A percentile compares a stretch with the other conserved stretches of the same genome.
Evolutionary conservation across 2,329 filamentous ascomycete genomes (phyloP).

Genomic region (Dothideomycetidae sp.): DNA sequence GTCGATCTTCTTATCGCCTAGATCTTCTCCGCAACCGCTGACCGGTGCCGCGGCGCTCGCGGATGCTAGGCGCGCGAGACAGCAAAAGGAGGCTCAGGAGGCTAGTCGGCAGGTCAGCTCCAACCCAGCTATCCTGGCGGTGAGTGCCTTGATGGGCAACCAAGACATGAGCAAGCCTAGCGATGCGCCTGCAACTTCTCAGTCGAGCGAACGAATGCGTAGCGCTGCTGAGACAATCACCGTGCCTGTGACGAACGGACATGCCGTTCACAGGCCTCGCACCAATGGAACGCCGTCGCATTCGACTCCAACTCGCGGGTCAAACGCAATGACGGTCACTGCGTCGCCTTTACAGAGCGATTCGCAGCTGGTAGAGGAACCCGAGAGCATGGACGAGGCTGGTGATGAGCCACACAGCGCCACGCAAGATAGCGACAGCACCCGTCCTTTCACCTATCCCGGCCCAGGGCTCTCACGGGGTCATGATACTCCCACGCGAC

Average conservation of each 20-base stretch:
- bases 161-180: slow-evolving; percentile 29
- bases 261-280: slow-evolving; percentile 2
- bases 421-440: slow-evolving; percentile 19
- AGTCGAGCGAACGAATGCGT: slow-evolving; percentile 35
- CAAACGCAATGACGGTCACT: slow-evolving; percentile 28
- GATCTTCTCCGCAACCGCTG: slow-evolving; percentile 28
- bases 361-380: slow-evolving; percentile 21
- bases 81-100: slow-evolving; percentile 22
- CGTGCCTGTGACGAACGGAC: slow-evolving; percentile 28
- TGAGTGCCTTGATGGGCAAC: slow-evolving; percentile 29
- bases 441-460: slow-evolving; percentile 50
- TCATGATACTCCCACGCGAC: slow-evolving; percentile 34
- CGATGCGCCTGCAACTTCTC: slow-evolving; percentile 30
- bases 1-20: slow-evolving; percentile 28
- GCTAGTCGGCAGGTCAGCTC: slow-evolving; percentile 34
- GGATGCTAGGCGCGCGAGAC: slow-evolving; percentile 31
- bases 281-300: slow-evolving; percentile 6
- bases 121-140: slow-evolving; percentile 31
- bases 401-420: slow-evolving; percentile 17
- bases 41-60: slow-evolving; percentile 35
- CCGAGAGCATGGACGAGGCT: slow-evolving; percentile 22
- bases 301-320: slow-evolving; percentile 1
- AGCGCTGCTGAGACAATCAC: slow-evolving; percentile 35
- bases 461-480: slow-evolving; percentile 37
- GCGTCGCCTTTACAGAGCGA: slow-evolving; percentile 32